A percentile compares a stretch with the other conserved stretches of the same genome.
These are phyloP conservation scores for Colletotrichum liaoningense DNA, from an alignment of 2,329 filamentous ascomycete genomes.

Conservation along the genomic window DNA sequence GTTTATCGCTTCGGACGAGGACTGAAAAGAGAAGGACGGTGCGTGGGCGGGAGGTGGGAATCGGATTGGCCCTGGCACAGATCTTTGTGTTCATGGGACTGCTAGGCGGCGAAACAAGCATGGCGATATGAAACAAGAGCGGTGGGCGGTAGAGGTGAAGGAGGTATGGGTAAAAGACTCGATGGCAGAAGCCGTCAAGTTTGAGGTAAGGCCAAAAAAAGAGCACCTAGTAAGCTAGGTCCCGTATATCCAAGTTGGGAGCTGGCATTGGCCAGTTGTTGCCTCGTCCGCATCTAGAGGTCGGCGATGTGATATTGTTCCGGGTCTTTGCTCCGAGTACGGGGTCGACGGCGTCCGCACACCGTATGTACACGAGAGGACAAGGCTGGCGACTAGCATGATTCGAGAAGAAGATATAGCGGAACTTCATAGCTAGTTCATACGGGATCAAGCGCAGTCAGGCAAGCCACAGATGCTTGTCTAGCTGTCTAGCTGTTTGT, in stretches of 20 bases:
- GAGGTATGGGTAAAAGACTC: constrained; percentile 16
- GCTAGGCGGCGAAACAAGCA: constrained; percentile 32
- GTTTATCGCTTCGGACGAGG: constrained; percentile 32
- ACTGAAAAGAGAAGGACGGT: constrained; percentile 27
- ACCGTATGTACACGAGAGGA: background rate
- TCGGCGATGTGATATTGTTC: constrained; percentile 24
- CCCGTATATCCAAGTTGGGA: background rate
- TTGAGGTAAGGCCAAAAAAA: constrained; percentile 28
- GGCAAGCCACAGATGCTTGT: background rate
- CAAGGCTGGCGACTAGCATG: constrained; percentile 19
- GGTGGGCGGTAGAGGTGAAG: constrained; percentile 27
- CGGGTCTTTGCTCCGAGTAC: constrained; percentile 9
- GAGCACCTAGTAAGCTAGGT: background rate
- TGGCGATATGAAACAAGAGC: constrained; percentile 35
- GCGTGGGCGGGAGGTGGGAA: constrained; percentile 2
- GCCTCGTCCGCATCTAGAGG: constrained; percentile 25
- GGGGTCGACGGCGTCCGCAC: constrained; percentile 8
- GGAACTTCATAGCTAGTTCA: constrained; percentile 5
- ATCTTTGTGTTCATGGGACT: constrained; percentile 21
- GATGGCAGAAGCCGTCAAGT: constrained; percentile 35
- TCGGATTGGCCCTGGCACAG: constrained; percentile 23
- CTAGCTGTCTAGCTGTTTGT: background rate
- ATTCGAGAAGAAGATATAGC: constrained; percentile 13
- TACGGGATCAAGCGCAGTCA: constrained; percentile 4
- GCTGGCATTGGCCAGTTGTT: constrained; percentile 6